A percentile compares a stretch with the other conserved stretches of the same genome.
Conservation (phyloP, 2,329 filamentous ascomycete species). For the Helotiales sp. region DNA sequence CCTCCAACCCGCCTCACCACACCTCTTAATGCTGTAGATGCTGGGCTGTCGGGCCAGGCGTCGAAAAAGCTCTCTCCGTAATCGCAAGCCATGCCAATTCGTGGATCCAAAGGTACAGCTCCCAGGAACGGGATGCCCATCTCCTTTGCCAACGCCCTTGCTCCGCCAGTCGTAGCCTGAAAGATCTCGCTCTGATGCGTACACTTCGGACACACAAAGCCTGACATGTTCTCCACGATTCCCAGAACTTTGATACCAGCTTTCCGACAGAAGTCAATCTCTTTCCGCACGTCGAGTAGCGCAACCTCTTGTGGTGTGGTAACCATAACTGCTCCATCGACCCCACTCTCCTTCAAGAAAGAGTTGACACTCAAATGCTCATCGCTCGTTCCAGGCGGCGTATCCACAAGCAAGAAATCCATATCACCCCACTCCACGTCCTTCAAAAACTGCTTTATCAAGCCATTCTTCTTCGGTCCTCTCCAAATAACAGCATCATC, state of each 20-base stretch:
- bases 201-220: constrained; percentile 95
- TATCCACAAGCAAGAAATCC: constrained; percentile 93
- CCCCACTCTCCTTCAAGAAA: constrained; percentile 86
- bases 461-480: constrained; percentile 95
- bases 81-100: constrained; percentile 95
- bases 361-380: constrained; percentile 95
- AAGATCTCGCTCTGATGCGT: constrained; percentile 85
- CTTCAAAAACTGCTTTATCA: constrained; percentile 98
- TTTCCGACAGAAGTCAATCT: constrained; percentile 97
- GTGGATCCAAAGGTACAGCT: constrained; percentile 86
- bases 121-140: constrained; percentile 89
- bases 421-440: constrained; percentile 97
- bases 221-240: constrained; percentile 96
- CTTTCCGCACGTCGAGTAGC: constrained; percentile 90
- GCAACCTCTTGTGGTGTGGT: constrained; percentile 95
- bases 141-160: constrained; percentile 78
- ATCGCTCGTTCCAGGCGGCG: constrained; percentile 91
- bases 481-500: constrained; percentile 98
- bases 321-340: constrained; percentile 91
- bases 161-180: constrained; percentile 87
- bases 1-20: constrained; percentile 77
- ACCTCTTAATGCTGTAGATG: constrained; percentile 77
- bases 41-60: constrained; percentile 89
- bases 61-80: constrained; percentile 98
- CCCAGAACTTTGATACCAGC: constrained; percentile 88